Conservation (phyloP, 495 filamentous ascomycete species). For the Tirmania nivea region DNA sequence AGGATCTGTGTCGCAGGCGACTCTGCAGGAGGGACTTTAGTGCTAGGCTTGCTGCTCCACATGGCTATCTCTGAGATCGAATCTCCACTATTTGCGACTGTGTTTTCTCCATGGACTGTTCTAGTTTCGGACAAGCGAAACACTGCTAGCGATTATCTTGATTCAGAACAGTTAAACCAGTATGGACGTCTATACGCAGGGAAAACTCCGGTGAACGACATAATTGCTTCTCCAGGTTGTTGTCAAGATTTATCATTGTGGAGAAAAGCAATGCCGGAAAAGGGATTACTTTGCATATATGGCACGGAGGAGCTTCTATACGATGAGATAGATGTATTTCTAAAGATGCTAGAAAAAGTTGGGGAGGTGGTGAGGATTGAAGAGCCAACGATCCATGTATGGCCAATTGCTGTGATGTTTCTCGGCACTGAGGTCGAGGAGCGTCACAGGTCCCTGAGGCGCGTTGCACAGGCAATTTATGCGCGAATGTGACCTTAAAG, state of each 20-base stretch:
- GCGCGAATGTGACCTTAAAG: neutral
- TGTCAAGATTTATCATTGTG: constrained; percentile 43
- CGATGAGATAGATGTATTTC: constrained; percentile 34
- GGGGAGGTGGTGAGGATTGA: constrained; percentile 30
- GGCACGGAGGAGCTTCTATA: constrained; percentile 53
- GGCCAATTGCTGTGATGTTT: constrained; percentile 54
- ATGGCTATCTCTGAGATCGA: constrained; percentile 24
- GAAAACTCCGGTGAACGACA: constrained; percentile 26
- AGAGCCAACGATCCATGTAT: constrained; percentile 47
- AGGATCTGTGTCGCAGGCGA: constrained; percentile 47
- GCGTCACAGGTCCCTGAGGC: constrained; percentile 34
- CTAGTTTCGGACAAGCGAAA: constrained; percentile 34
- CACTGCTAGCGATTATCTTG: constrained; percentile 40
- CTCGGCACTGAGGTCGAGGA: constrained; percentile 32
- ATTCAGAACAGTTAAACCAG: constrained; percentile 29
- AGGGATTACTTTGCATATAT: constrained; percentile 40
- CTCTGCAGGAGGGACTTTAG: constrained; percentile 49
- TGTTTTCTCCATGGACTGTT: constrained; percentile 40
- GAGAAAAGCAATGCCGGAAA: constrained; percentile 33
- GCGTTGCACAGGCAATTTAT: constrained; percentile 20
- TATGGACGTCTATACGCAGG: constrained; percentile 47
- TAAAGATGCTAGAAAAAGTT: constrained; percentile 27
- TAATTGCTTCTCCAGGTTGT: constrained; percentile 41
- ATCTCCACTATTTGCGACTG: constrained; percentile 30
- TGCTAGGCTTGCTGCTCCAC: constrained; percentile 42